Base-by-base conservation (phyloP, 108 stramenopile species). In the Phaeodactylum tricornutum region DNA sequence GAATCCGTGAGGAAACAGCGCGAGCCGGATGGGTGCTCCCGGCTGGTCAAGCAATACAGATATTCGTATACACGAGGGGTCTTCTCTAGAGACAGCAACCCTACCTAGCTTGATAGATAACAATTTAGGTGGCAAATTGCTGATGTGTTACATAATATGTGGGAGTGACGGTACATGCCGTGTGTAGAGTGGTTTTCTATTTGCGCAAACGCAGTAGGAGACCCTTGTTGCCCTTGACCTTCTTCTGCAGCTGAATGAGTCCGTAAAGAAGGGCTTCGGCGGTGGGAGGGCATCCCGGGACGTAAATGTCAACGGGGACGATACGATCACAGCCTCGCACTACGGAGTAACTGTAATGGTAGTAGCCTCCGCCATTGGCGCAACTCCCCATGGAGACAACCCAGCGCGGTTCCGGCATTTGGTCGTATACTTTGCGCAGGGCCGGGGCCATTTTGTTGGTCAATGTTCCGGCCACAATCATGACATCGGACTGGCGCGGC, bases 371-470 rank as follows among this genome's bases (percentile, higher is more conserved):
- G 7, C 98, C 98, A 70, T 99, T 99, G 20, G 98, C 98, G 65
- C 98, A 99, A 35, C 81, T 84, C 57, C 98, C 98, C 98, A 99
- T 99, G 56, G 84, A 87, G 21, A 99, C 75, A 15, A 99, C 98
- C 98, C 98, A 99, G 34, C 98, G 77, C 12, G 98, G 98, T 63
- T 99, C 98, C 11, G 98, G 95, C 98, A 99, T 94, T 70, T 99
- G 98, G 67, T 99, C 98, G 71, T 99, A 99, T 0, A 99, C 94
- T 71, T 97, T 97, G 28, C 98, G 77, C 24, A 99, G 77, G 16
- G 96, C 98, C 1, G 98, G 98, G 1, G 96, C 98, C 98, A 99
- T 99, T 64, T 99, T 99, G 76, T 99, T 99, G 50, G 95, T 96
- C 36, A 99, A 73, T 2, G 98, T 99, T 5, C 98, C 98, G 6